Evolutionary conservation across 1,139 yeast genomes (phyloP), one percentile per base, ranked within the genome.

Genomic region (Hyphopichia khmerensis): DNA sequence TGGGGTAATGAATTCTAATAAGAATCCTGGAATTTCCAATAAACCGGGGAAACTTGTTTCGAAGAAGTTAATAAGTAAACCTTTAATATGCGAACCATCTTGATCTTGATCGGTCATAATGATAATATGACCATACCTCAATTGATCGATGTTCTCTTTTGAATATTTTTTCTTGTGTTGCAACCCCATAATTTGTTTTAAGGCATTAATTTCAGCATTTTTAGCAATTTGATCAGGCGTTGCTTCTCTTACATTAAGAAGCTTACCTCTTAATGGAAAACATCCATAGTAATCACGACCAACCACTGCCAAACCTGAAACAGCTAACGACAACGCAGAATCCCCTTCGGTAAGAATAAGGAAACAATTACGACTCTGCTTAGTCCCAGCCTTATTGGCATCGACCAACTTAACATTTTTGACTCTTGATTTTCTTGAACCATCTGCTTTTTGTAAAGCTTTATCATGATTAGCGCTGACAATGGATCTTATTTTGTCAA

Each of bases 31-130:
- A 40, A 93, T 79, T 47, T 86, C 87, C 35, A 95, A 72, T 50
- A 95, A 71, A 1, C 98, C 99, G 1, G 99, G 99, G 69, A 95
- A 95, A 37, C 96, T 87, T 4, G 95, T 80, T 63, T 93, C 98
- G 47, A 95, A 69, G 59, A 93, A 95, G 62, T 95, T 95, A 57
- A 95, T 95, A 48, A 95, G 80, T 54, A 95, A 77, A 49, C 99
- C 99, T 63, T 95, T 95, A 60, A 95, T 95, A 71, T 95, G 99
- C 17, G 96, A 87, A 46, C 99, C 99, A 76, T 95, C 99, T 57
- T 91, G 96, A 87, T 95, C 99, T 67, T 95, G 99, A 87, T 95
- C 99, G 4, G 99, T 90, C 99, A 95, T 95, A 59, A 95, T 90
- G 98, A 95, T 93, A 40, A 95, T 79, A 62, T 90, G 96, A 23